A percentile compares a stretch with the other conserved stretches of the same genome.
Conservation (phyloP, 2,329 filamentous ascomycete genomes). For the Diaporthe citrichinensis region DNA sequence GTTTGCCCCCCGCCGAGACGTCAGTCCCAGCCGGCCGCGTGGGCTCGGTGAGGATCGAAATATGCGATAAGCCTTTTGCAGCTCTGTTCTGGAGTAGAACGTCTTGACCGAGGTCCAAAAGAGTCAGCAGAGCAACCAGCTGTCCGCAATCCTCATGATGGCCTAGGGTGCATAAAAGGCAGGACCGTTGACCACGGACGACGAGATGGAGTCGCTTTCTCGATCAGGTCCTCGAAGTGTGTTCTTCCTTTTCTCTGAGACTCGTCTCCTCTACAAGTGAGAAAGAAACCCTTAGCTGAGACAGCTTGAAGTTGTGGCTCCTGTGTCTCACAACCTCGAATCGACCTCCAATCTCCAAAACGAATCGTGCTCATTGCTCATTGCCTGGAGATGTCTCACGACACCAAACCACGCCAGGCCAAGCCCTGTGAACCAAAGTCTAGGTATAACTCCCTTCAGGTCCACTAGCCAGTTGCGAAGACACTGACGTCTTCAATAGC, state of each 20-base stretch:
- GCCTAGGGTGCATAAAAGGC: slow-evolving; percentile 11
- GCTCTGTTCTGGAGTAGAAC: slow-evolving; percentile 33
- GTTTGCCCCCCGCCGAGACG: slow-evolving; percentile 24
- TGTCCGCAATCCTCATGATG: slow-evolving; percentile 21
- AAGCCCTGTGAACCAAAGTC: slow-evolving; percentile 27
- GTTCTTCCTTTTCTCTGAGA: slow-evolving; percentile 21
- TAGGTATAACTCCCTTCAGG: not conserved
- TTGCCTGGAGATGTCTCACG: slow-evolving; percentile 36
- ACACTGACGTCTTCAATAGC: slow-evolving; percentile 4
- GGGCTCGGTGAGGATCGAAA: slow-evolving; percentile 31
- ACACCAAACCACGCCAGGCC: slow-evolving; percentile 24
- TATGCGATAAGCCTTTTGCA: slow-evolving; percentile 39
- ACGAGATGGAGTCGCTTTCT: not conserved
- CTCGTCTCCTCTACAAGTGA: slow-evolving; percentile 16
- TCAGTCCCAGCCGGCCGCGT: slow-evolving; percentile 26
- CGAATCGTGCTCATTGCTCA: not conserved
- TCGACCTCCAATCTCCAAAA: not conserved
- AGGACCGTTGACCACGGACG: not conserved
- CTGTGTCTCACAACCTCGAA: not conserved
- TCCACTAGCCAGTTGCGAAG: not conserved
- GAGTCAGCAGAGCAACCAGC: slow-evolving; percentile 25
- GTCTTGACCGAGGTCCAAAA: slow-evolving; percentile 23
- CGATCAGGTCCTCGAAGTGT: slow-evolving; percentile 22
- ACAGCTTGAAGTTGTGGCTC: slow-evolving; percentile 3
- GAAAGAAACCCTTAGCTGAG: slow-evolving; percentile 6